Evolutionary conservation across 108 stramenopile genomes (phyloP), one percentile per base, ranked within the genome.

Genomic region (Chaetoceros tenuissimus): DNA sequence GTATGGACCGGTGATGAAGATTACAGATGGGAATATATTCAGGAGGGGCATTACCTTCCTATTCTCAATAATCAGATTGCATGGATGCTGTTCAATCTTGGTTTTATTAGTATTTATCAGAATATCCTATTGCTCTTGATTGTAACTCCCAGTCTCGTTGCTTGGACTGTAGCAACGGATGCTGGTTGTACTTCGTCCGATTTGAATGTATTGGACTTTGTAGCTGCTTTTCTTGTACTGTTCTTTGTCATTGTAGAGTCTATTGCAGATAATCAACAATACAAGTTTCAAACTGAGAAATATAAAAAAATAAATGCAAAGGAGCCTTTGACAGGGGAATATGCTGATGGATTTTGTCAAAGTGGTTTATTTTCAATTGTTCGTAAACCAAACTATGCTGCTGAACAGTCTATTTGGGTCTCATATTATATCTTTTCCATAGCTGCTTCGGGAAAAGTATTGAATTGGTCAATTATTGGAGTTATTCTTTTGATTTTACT

Each of bases 381-480:
- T 40, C 75, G 89, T 16, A 89, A 89, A 53, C 86, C 86, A n/a
- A 84, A 84, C 51, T 88, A 88, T 62, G 77, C 80, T 2, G 72
- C 67, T 1, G 86, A 88, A 48, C 86, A 84, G 66, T 48, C 40
- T 0, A 57, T 78, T 30, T 88, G 86, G 86, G 71, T 84, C 23
- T 70, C 68, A 17, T 81, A 57, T 51, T 81, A 78, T 48, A 31
- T 82, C 0, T 88, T 84, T 68, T 70, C 78, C 20, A 53, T 84
- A 8, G 73, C 77, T 26, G 77, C 77, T 2, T 64, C 54, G 2
- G 43, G 48, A 10, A 28, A 31, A 20, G 59, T 64, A 43, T 48
- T 49, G 34, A 88, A 88, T 62, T 80, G 78, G 79, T 81, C 80
- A 8, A 30, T 22, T 20, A 55, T 64, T 3, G 87, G 87, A 16